Evolutionary conservation across 2,329 filamentous ascomycete species (phyloP).

Genomic region (Cordyceps cicadae): DNA sequence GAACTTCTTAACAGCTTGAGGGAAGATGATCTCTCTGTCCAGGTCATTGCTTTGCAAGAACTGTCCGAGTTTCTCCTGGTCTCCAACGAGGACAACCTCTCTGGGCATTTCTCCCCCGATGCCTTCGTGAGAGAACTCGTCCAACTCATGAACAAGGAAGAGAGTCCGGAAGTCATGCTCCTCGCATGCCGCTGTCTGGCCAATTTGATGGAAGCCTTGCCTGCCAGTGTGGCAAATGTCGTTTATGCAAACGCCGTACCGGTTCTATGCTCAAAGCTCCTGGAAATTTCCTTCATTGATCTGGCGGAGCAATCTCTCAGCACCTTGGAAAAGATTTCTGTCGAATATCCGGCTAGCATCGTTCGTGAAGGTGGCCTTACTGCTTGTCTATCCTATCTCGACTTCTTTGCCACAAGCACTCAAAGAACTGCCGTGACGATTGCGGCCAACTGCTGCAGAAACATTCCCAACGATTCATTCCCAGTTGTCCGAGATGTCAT

Average conservation of each 20-base stretch:
- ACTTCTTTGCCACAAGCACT: constrained; percentile 96
- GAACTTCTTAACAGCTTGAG: constrained; percentile 69
- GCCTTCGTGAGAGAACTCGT: constrained; percentile 94
- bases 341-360: constrained; percentile 90
- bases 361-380: constrained; percentile 92
- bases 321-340: constrained; percentile 93
- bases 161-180: constrained; percentile 95
- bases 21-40: constrained; percentile 78
- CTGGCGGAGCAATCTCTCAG: constrained; percentile 93
- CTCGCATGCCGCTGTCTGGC: constrained; percentile 91
- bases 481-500: constrained; percentile 88
- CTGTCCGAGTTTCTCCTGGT: constrained; percentile 88
- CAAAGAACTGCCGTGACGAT: constrained; percentile 95
- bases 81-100: constrained; percentile 92
- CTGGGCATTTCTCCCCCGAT: constrained; percentile 90
- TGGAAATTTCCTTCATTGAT: constrained; percentile 96
- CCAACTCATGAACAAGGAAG: constrained; percentile 83
- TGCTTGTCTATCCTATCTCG: constrained; percentile 90
- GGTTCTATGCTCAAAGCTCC: constrained; percentile 84
- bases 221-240: constrained; percentile 86
- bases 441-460: constrained; percentile 95
- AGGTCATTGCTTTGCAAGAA: constrained; percentile 87
- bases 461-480: constrained; percentile 91
- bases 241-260: constrained; percentile 97
- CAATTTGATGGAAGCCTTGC: constrained; percentile 94